These are phyloP conservation scores for Inga oerstediana DNA, from an alignment of 306 rosid species.

Conservation along the genomic window DNA sequence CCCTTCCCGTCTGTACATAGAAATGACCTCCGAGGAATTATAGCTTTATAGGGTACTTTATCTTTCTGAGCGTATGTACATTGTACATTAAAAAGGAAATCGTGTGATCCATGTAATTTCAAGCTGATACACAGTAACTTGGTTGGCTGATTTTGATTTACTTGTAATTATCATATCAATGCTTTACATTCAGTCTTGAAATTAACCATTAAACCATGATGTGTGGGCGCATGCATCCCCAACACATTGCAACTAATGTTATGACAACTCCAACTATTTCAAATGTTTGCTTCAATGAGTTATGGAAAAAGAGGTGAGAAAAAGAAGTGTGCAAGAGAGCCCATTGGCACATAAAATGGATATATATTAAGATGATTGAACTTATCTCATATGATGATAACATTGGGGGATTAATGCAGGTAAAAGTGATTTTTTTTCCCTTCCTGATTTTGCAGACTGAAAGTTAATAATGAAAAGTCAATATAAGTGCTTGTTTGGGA, in stretches of 20 bases:
- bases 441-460: too few relatives aligned
- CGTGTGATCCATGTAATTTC: neutral
- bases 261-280: neutral
- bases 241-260: neutral
- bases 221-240: neutral
- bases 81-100: slow-evolving; percentile 25
- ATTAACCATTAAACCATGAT: neutral
- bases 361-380: neutral
- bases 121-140: neutral
- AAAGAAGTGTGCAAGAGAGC: too few relatives aligned
- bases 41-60: neutral
- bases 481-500: too few relatives aligned
- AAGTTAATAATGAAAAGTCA: too few relatives aligned
- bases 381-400: neutral
- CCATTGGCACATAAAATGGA: too few relatives aligned
- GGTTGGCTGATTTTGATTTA: neutral
- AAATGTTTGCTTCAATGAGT: neutral
- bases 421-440: too few relatives aligned
- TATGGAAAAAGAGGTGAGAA: neutral
- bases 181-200: neutral
- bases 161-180: neutral
- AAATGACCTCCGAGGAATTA: slow-evolving; percentile 39
- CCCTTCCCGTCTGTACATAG: slow-evolving; percentile 47
- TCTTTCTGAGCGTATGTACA: slow-evolving; percentile 32
- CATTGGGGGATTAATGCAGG: neutral